Evolutionary conservation across 2,329 filamentous ascomycete genomes (phyloP), one percentile per base, ranked within the genome.

Genomic region (Alternaria solani): DNA sequence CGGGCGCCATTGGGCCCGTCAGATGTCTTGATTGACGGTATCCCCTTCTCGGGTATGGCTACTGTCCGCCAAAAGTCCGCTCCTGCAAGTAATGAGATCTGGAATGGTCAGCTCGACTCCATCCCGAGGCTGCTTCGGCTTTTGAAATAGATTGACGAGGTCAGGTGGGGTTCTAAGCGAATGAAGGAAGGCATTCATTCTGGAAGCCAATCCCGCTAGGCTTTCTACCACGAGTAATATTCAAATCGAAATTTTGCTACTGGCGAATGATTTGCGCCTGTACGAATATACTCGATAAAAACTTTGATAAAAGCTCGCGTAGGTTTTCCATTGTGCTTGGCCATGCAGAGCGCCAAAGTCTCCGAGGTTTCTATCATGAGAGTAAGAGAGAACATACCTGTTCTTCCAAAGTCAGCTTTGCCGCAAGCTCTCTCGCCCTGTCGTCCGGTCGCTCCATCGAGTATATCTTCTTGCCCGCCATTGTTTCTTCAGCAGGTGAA

Each of bases 21-120:
- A 38, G 87, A 86, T 47, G 89, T 82, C 48, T 89, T 86, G 32
- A 91, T 81, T 0, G 88, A 87, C 6, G 89, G 89, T 34, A 91
- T 83, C 2, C 86, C 85, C 68, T 88, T 83, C 23, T 86, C 75
- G 9, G 86, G 86, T 7, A 91, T 80, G 14, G 85, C 76, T 66
- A 86, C 85, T 34, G 89, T 89, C 70, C 90, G 87, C 89, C 89
- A 91, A 70, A 90, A 90, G 77, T 91, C 89, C 65, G 85, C 83
- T 57, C 87, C 87, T 57, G 78, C 76, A 36, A 80, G 67, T 18
- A 80, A 60, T 44, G 76, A 77, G 47, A 80, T 73, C 78, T 79
- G 47, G 26, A 43, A 54, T 48, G 43, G 62, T 78, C 61, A 77
- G 74, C 56, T 52, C 60, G 61, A 26, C 44, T 43, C 48, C 49